phyloP scores from a whole-genome alignment of 176 grass and related monocot species.

The Areca catechu region DNA sequence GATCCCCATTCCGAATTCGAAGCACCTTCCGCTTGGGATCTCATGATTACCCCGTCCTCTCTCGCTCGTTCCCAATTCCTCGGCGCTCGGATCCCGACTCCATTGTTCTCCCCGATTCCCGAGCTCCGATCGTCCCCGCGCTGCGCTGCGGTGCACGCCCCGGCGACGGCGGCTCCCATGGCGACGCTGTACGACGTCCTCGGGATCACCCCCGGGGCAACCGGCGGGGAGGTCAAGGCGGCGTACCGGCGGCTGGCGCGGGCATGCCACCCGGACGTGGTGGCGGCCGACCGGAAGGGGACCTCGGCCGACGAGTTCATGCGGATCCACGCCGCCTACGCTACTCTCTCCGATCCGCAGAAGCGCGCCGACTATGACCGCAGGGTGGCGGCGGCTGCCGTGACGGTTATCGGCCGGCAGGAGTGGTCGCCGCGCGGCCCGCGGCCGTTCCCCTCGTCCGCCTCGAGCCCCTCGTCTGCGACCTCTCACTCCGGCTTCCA shows the following conservation, averaged over 20 bases:
- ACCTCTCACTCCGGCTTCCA: background rate
- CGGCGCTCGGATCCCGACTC: background rate
- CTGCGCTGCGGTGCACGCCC: background rate
- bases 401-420: no score
- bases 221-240: constrained; percentile 47
- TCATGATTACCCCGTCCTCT: constrained; percentile 7
- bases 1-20: no score
- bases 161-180: background rate
- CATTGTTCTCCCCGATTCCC: background rate
- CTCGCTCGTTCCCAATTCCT: constrained; percentile 2
- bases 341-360: constrained; percentile 51
- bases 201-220: constrained; percentile 29
- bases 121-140: background rate
- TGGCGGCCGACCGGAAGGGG: background rate
- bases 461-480: background rate
- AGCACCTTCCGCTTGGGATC: background rate
- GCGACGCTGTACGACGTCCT: constrained; percentile 63
- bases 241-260: constrained; percentile 61
- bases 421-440: background rate
- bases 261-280: constrained; percentile 61
- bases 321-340: constrained; percentile 42
- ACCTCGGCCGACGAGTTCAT: constrained; percentile 31
- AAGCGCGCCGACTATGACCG: constrained; percentile 47
- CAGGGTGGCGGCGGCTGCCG: background rate
- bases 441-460: background rate